phyloP scores from a whole-genome alignment of 352 stramenopile genomes.

The Pythium oligandrum region DNA sequence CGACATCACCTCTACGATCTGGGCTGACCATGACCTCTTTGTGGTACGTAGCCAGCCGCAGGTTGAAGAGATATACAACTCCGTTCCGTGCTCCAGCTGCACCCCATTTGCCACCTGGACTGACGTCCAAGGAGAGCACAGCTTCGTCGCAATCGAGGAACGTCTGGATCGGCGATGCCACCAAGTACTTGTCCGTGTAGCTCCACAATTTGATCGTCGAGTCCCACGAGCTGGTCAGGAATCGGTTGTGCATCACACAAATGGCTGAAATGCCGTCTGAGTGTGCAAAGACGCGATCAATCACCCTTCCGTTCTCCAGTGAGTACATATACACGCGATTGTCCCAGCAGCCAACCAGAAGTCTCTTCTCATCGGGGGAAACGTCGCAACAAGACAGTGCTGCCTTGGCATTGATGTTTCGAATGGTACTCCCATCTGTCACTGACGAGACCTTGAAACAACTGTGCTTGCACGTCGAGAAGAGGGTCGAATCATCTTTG shows the following conservation, averaged over 20 bases:
- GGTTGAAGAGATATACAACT: slow-evolving; percentile 44
- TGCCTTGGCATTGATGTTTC: slow-evolving; percentile 25
- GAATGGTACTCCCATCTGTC: slow-evolving; percentile 20
- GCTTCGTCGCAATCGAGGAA: slow-evolving; percentile 64
- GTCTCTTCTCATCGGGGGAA: slow-evolving; percentile 51
- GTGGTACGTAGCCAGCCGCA: slow-evolving; percentile 21
- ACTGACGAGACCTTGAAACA: slow-evolving; percentile 49
- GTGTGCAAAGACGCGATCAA: slow-evolving; percentile 65
- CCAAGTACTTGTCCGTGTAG: slow-evolving; percentile 51
- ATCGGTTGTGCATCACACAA: slow-evolving; percentile 44
- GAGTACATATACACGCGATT: slow-evolving; percentile 79
- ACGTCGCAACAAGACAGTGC: slow-evolving; percentile 69
- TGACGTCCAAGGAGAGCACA: slow-evolving; percentile 63
- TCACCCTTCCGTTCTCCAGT: slow-evolving; percentile 33
- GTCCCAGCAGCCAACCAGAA: slow-evolving; percentile 71
- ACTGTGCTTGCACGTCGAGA: slow-evolving; percentile 68
- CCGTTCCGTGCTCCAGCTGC: slow-evolving; percentile 57
- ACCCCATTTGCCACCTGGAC: slow-evolving; percentile 38
- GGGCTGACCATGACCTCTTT: slow-evolving; percentile 33
- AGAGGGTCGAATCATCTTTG: slow-evolving; percentile 39
- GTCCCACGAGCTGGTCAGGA: slow-evolving; percentile 77
- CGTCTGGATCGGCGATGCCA: slow-evolving; percentile 40
- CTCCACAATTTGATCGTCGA: slow-evolving; percentile 73
- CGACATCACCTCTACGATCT: slow-evolving; percentile 30
- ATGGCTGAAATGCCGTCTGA: slow-evolving; percentile 69